A percentile compares a stretch with the other conserved stretches of the same genome.
Conservation (phyloP, 306 rosid genomes). For the Lagenaria siceraria region DNA sequence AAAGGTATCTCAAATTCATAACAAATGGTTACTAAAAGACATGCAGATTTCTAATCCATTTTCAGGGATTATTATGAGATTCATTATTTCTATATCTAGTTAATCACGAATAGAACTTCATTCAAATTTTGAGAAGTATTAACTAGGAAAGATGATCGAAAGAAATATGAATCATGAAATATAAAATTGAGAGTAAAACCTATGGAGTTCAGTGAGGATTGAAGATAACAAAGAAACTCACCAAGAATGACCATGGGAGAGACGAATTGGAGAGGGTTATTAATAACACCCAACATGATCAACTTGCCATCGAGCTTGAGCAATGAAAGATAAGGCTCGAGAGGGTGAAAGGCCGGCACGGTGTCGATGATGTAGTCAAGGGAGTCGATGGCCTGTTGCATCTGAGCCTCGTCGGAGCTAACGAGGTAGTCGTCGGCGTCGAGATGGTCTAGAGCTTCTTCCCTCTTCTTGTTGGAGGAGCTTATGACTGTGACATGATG, state of each 20-base stretch:
- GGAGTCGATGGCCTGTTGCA: constrained; percentile 20
- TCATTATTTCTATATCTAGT: too few relatives aligned
- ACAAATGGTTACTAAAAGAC: too few relatives aligned
- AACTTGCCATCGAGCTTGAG: constrained; percentile 28
- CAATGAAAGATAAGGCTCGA: constrained; percentile 20
- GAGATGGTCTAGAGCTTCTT: constrained; percentile 23
- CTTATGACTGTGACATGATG: constrained; percentile 45
- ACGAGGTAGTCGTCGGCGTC: constrained; percentile 31
- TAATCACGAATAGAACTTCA: too few relatives aligned
- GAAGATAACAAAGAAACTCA: not conserved
- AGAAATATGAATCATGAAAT: too few relatives aligned
- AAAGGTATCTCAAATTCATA: too few relatives aligned
- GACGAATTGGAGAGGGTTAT: constrained; percentile 21
- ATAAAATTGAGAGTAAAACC: too few relatives aligned
- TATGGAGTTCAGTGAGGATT: too few relatives aligned
- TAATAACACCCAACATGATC: constrained; percentile 26
- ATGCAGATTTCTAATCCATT: too few relatives aligned
- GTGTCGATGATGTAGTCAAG: constrained; percentile 37
- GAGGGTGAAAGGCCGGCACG: constrained; percentile 25
- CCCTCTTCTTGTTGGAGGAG: constrained; percentile 35
- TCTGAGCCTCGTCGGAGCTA: constrained; percentile 18
- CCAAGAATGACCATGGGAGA: constrained; percentile 21
- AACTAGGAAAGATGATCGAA: too few relatives aligned
- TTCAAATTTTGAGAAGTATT: too few relatives aligned
- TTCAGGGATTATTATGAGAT: too few relatives aligned